Evolutionary conservation across 176 grass and related monocot genomes (phyloP), one percentile per base, ranked within the genome.

Genomic region (Themeda triandra): DNA sequence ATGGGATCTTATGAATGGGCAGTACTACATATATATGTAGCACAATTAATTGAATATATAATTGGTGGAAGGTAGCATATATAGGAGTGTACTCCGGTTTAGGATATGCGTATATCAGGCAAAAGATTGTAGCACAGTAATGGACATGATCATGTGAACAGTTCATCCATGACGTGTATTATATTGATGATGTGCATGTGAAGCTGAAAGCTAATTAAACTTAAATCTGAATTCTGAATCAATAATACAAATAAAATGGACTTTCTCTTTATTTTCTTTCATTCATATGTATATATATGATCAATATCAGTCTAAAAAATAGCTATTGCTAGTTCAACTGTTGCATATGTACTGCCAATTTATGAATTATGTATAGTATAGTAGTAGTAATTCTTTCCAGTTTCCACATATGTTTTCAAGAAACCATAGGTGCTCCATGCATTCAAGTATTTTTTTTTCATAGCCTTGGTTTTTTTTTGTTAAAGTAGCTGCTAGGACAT

Each of bases 171-270:
- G 19, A 54, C 6, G 8, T 21, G 23, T 37, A n/a, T n/a, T n/a
- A n/a, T n/a, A n/a, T n/a, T n/a, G n/a, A n/a, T 54, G 63, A 77
- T 46, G 44, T 51, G 74, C 64, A 69, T 85, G 25, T 69, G 45
- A 15, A 27, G 24, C 46, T n/a, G 21, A 11, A 67, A 62, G 48
- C 18, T 36, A 33, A 75, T 23, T 21, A 56, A 56, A n/a, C 19
- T 19, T 5, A 32, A 56, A 36, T 35, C 30, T 58, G 12, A 41
- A 78, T 33, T n/a, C 0, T 15, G 21, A 24, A 68, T 49, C 13
- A 63, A 78, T n/a, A 63, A 78, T n/a, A 53, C 4, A 21, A 5
- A 67, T 49, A n/a, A 63, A 78, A n/a, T 41, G 32, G 13, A 15
- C 54, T 36, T 63, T 28, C 46, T 51, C 28, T 51, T 14, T 18